Evolutionary conservation across 495 filamentous ascomycete genomes (phyloP).

Genomic region (Staphylotrichum longicolle): DNA sequence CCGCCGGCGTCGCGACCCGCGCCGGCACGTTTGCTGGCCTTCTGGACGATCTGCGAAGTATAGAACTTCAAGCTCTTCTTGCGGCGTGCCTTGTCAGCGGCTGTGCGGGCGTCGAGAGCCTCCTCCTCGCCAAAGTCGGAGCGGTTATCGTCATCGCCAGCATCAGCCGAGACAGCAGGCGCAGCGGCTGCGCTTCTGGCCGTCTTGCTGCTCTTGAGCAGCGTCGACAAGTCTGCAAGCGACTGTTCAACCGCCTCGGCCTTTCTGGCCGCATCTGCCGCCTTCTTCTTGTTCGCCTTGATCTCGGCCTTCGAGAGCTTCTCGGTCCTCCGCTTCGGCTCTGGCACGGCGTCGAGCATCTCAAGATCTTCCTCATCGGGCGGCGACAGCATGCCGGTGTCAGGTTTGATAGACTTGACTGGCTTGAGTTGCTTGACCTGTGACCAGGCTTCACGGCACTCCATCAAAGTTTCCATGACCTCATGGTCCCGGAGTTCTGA

Average conservation of each 20-base stretch:
- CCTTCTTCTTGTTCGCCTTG: conserved; percentile 32
- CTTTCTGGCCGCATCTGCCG: conserved; percentile 40
- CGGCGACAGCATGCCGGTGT: conserved; percentile 36
- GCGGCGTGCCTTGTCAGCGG: conserved; percentile 76
- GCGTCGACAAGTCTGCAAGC: conserved; percentile 46
- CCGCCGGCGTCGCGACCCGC: conserved; percentile 82
- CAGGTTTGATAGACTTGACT: conserved; percentile 19
- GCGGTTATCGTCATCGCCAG: conserved; percentile 43
- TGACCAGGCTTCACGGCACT: conserved; percentile 77
- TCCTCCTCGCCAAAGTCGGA: conserved; percentile 69
- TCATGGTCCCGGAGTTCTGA: conserved; percentile 78
- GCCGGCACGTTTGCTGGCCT: conserved; percentile 78
- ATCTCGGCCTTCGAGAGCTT: conserved; percentile 35
- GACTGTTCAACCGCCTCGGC: conserved; percentile 49
- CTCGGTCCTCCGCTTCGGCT: conserved; percentile 29
- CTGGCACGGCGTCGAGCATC: conserved; percentile 28
- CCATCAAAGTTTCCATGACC: conserved; percentile 80
- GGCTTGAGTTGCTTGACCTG: conserved; percentile 61
- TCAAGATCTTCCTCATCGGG: conserved; percentile 37
- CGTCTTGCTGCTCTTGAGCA: conserved; percentile 45
- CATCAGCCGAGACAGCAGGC: conserved; percentile 31
- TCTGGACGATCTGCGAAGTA: conserved; percentile 92
- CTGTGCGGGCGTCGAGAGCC: conserved; percentile 47
- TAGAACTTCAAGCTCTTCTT: conserved; percentile 94
- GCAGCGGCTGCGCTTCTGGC: conserved; percentile 35